Evolutionary conservation across 768 basidiomycete species (phyloP), one percentile per base, ranked within the genome.

Genomic region (Rhizopogon sp.): DNA sequence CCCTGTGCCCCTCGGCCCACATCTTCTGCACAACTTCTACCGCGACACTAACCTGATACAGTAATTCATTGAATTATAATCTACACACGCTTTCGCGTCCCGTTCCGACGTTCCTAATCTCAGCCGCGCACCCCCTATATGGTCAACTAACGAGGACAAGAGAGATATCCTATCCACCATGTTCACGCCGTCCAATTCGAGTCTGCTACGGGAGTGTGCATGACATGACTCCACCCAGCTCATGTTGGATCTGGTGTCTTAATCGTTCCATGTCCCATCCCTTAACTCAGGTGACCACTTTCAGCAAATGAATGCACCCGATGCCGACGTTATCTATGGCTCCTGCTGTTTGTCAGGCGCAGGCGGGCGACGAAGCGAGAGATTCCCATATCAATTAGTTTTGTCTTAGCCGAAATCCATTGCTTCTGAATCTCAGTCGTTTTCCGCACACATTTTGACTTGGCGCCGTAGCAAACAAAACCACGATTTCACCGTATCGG

Each of bases 21-120:
- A 63, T n/a, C 74, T 56, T 2, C 68, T 60, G 6, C 33, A 22
- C 5, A 17, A 47, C 46, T 85, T 73, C 67, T 86, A 80, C 68
- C 78, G 81, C 39, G 80, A 85, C 64, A 81, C 76, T 55, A 81
- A 76, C 52, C 56, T 66, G 43, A 64, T 72, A 53, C 70, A 74
- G 66, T 43, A 73, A 73, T 25, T 58, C 64, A 13, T 72, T 72
- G 13, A 68, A 66, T 55, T 57, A 58, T 31, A 69, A 71, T 52
- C 62, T 68, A 41, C 70, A 69, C 16, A 56, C 39, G 13, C 52
- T 60, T 9, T 66, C 66, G 43, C 66, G 69, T 20, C 11, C 11
- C 11, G 35, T 11, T 11, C 63, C 70, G 8, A 72, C 9, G 10
- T 63, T 42, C 64, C 69, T 8, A 70, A 70, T 8, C 56, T 60